Base-by-base conservation (phyloP, 371 early-diverging fungal genomes). In the Massospora cicadina region DNA sequence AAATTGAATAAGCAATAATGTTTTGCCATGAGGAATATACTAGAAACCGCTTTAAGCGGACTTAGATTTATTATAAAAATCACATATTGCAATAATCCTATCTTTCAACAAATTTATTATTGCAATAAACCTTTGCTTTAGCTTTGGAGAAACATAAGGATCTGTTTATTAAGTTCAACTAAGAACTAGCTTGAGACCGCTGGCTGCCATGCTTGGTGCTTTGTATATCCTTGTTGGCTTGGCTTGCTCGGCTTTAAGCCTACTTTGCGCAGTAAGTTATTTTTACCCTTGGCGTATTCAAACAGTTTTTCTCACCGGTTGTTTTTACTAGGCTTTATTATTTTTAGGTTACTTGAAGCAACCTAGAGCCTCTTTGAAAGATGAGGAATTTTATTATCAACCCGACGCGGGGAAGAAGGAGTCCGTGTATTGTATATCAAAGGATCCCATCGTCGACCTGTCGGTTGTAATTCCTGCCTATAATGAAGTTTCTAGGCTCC, bases 381-480 rank as follows among this genome's bases (percentile, higher is more conserved):
- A 57, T 23, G 58, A 57, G 28, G n/a, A 57, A 7, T 57, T 57
- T 25, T 25, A 23, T 57, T 57, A 57, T 57, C 28, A 25, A 12
- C 13, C 58, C 12, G 58, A 57, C 3, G 23, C 58, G 26, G 28
- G 32, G 32, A 32, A 21, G 61, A 30, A 60, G 26, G 30, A 13
- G 17, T 24, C 30, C 28, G 54, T 77, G 26, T 72, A 76, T 0
- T 72, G 70, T 60, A 59, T 80, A 30, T 72, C 69, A 55, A 79
- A 82, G 61, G 71, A 76, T 2, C 69, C 83, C 2, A 27, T 3
- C 13, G 78, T 85, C n/a, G 69, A 73, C n/a, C 73, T 94, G 3
- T 81, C 90, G 0, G 80, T 91, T 43, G 77, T 96, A 1, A 81
- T 96, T 1, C 97, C 97, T 0, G 93, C 97, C 0, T 94, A 88